phyloP scores from a whole-genome alignment of 345 rosid species.

The Microthlaspi erraticum region DNA sequence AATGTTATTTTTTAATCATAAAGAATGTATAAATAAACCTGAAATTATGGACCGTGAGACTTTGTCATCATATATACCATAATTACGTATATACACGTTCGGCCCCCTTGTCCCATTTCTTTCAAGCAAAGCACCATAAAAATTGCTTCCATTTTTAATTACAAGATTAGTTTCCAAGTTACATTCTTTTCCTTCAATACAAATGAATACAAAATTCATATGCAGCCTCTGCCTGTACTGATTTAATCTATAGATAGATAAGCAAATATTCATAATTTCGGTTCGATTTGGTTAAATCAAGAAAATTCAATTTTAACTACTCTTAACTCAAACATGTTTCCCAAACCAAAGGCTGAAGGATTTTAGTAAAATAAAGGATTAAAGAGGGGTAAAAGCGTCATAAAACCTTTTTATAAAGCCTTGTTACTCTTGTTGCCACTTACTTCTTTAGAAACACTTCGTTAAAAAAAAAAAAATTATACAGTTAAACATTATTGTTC shows the following conservation, averaged over 20 bases:
- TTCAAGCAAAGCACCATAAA: constrained; percentile 38
- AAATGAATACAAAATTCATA: neutral
- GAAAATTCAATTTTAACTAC: no score
- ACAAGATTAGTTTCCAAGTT: constrained; percentile 29
- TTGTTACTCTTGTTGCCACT: constrained; percentile 8
- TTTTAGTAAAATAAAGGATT: constrained; percentile 21
- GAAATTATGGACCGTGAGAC: constrained; percentile 49
- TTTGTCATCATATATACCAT: constrained; percentile 45
- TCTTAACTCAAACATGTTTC: no score
- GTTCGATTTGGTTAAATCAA: no score
- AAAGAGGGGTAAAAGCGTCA: constrained; percentile 43
- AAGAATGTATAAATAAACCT: constrained; percentile 46
- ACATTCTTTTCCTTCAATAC: constrained; percentile 6
- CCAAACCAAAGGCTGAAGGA: neutral
- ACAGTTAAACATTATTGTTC: constrained; percentile 29
- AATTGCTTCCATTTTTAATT: constrained; percentile 8
- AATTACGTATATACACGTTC: constrained; percentile 48
- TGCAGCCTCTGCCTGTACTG: neutral
- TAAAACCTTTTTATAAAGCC: constrained; percentile 34
- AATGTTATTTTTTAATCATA: constrained; percentile 15
- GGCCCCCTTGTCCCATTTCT: constrained; percentile 46
- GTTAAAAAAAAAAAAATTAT: neutral
- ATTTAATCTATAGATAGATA: neutral
- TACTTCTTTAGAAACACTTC: constrained; percentile 15
- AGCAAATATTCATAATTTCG: neutral